Conservation (phyloP, 345 rosid genomes). For the Arabidopsis suecica region DNA sequence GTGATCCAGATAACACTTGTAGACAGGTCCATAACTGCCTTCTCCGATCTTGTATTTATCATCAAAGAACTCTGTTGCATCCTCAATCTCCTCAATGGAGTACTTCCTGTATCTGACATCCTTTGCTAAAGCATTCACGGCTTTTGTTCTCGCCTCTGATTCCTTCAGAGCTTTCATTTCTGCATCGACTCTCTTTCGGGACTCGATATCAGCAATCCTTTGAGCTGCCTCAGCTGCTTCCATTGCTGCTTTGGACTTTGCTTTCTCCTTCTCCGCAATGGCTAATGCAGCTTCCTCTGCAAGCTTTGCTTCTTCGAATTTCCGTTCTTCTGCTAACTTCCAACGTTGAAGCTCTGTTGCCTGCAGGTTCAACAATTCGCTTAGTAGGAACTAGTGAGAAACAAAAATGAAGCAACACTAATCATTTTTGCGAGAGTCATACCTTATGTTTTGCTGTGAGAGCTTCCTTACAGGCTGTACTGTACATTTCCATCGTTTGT, state of each 20-base stretch:
- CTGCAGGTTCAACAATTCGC: slow-evolving; percentile 47
- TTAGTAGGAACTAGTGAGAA: not conserved
- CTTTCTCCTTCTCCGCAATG: slow-evolving; percentile 78
- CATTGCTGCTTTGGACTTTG: slow-evolving; percentile 79
- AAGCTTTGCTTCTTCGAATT: slow-evolving; percentile 65
- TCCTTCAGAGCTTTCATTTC: slow-evolving; percentile 82
- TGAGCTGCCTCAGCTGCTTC: slow-evolving; percentile 93
- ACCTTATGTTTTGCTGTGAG: slow-evolving; percentile 88
- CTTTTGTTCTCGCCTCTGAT: slow-evolving; percentile 71
- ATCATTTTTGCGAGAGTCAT: slow-evolving; percentile 30
- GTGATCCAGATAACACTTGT: slow-evolving; percentile 74
- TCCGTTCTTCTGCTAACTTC: slow-evolving; percentile 82
- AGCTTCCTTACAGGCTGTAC: slow-evolving; percentile 94
- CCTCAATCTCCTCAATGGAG: slow-evolving; percentile 80
- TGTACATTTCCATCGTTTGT: slow-evolving; percentile 97
- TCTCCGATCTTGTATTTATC: slow-evolving; percentile 77
- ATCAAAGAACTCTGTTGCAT: slow-evolving; percentile 74
- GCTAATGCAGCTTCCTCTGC: slow-evolving; percentile 86
- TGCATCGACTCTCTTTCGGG: slow-evolving; percentile 66
- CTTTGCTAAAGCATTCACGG: slow-evolving; percentile 59
- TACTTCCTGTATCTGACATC: slow-evolving; percentile 80
- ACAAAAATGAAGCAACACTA: slow-evolving; percentile 25
- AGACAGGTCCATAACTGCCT: slow-evolving; percentile 97
- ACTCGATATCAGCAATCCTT: slow-evolving; percentile 78
- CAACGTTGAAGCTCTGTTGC: slow-evolving; percentile 75